A percentile compares a stretch with the other conserved stretches of the same genome.
These are phyloP conservation scores for Rheum nobile DNA, from an alignment of 148 eudicot genomes.

Conservation along the genomic window DNA sequence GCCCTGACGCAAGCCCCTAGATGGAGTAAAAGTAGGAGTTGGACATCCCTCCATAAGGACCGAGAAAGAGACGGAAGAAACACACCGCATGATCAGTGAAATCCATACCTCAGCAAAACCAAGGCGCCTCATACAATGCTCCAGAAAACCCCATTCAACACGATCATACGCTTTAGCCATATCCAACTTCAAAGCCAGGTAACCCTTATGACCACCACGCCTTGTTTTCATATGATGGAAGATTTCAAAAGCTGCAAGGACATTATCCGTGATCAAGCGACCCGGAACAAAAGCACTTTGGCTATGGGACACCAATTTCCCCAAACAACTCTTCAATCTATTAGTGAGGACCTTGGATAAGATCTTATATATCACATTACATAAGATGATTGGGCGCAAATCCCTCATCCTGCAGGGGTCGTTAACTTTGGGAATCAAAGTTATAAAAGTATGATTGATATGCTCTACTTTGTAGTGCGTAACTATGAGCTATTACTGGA, in stretches of 20 bases:
- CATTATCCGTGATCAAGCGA: background rate
- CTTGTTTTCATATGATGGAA: background rate
- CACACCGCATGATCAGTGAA: background rate
- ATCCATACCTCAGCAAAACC: background rate
- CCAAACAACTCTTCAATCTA: background rate
- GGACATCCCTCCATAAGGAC: too few relatives aligned
- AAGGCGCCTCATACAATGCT: background rate
- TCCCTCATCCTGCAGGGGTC: background rate
- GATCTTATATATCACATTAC: background rate
- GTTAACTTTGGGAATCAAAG: background rate
- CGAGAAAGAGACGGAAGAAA: background rate
- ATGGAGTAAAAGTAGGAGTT: too few relatives aligned
- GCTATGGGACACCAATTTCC: background rate
- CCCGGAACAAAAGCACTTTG: background rate
- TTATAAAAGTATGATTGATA: background rate
- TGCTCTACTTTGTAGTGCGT: too few relatives aligned
- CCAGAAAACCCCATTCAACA: background rate
- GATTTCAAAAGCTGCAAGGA: background rate
- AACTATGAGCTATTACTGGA: too few relatives aligned
- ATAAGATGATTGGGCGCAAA: background rate
- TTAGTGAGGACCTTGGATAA: background rate
- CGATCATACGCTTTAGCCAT: background rate
- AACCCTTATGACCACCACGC: background rate
- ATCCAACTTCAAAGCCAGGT: background rate
- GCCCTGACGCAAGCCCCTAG: too few relatives aligned